A percentile compares a stretch with the other conserved stretches of the same genome.
Conservation (phyloP, 257 asterid species). For the Ligustrum vulgare region DNA sequence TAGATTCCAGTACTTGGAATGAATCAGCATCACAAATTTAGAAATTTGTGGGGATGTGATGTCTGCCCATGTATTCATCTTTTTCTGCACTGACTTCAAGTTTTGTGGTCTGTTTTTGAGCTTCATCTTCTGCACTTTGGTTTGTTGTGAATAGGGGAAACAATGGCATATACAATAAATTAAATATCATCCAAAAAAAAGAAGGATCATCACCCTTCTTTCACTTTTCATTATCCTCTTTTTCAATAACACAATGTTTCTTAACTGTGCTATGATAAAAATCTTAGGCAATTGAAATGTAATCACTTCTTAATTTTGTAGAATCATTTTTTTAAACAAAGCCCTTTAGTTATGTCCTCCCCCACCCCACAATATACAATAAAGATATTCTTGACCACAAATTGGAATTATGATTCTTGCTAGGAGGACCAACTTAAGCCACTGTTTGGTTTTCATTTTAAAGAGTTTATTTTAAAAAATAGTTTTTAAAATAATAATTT, state of each 20-base stretch:
- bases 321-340: neutral
- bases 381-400: neutral
- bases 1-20: neutral
- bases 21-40: constrained; percentile 20
- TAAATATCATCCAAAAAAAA: neutral
- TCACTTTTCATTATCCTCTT: neutral
- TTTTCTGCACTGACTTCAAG: constrained; percentile 4
- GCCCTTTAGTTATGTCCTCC: neutral
- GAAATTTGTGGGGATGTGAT: constrained; percentile 21
- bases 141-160: constrained; percentile 24
- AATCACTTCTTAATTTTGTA: neutral
- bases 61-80: constrained; percentile 8
- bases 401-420: neutral
- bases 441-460: too few relatives aligned
- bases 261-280: neutral
- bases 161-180: neutral
- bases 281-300: neutral
- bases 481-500: too few relatives aligned
- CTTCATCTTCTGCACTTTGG: constrained; percentile 24
- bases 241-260: neutral
- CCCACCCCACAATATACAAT: neutral
- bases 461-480: too few relatives aligned
- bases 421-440: too few relatives aligned
- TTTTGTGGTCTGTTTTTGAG: constrained; percentile 16
- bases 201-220: neutral